Base-by-base conservation (phyloP, 2,329 filamentous ascomycete genomes). In the Trichoderma atrobrunneum region DNA sequence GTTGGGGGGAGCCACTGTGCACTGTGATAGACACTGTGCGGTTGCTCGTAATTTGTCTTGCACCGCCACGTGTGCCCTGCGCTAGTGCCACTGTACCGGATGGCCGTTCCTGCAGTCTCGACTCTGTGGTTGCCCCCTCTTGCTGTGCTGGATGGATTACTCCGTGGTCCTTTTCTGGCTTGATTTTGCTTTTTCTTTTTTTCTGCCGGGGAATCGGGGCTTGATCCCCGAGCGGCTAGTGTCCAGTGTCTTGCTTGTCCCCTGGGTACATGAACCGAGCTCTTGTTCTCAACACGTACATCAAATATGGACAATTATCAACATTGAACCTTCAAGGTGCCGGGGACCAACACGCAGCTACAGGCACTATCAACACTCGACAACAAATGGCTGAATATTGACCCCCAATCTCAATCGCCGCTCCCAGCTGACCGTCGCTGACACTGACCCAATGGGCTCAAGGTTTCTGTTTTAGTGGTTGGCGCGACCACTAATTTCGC, bases 71-170 rank as follows among this genome's bases (percentile, higher is more conserved):
- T 66, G 63, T 48, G 63, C 6, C 18, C 12, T 56, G 63, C n/a
- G 14, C 39, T 36, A 62, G 39, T n/a, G 39, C n/a, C 26, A 61
- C 66, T 70, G 66, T 70, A n/a, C 39, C 4, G 32, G 30, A 28
- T 36, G 66, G 36, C 26, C 66, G 36, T 69, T 48, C 64, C 54
- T 67, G 54, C 54, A 67, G 32, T 59, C 65, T 43, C 65, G 65
- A 59, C 54, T 34, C 26, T 24, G 30, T n/a, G 48, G 48, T 54
- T 51, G 43, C 48, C 48, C n/a, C 48, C 48, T 54, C 48, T 54
- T 54, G 48, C n/a, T 54, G 36, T 12, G 48, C 26, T 51, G 18
- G 18, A 7, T 48, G 8, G 16, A 21, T 32, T 24, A 24, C 48
- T 54, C 48, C 48, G 48, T 54, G 5, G 48, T 54, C 48, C 48